Conservation (phyloP, 2,329 filamentous ascomycete genomes). For the Simplicillium aogashimaense region DNA sequence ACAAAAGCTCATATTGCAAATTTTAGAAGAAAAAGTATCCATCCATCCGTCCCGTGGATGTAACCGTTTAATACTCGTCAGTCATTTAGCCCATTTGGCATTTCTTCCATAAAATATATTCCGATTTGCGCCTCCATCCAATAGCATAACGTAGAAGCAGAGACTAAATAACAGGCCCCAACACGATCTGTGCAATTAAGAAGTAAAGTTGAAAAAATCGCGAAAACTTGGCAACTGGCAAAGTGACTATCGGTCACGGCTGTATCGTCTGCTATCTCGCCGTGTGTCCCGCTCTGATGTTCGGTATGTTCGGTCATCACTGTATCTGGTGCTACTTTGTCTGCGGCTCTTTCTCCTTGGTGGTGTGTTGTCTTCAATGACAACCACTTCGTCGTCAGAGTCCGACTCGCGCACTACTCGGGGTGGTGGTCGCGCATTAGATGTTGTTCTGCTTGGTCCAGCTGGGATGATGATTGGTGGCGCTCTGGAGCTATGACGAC, state of each 20-base stretch:
- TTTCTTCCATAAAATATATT: too few species aligned
- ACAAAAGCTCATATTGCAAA: too few species aligned
- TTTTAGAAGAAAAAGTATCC: too few species aligned
- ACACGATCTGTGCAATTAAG: too few species aligned
- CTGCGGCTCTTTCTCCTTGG: conserved; percentile 12
- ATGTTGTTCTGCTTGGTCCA: neutral
- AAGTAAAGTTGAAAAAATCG: too few species aligned
- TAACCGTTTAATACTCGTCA: too few species aligned
- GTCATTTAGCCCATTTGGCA: too few species aligned
- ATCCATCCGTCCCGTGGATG: too few species aligned
- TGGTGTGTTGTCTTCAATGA: conserved; percentile 23
- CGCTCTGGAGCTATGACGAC: conserved; percentile 6
- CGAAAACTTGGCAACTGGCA: too few species aligned
- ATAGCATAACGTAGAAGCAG: too few species aligned
- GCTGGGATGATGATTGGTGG: conserved; percentile 2
- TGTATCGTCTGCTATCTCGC: neutral
- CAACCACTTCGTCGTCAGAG: conserved; percentile 27
- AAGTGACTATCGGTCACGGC: neutral
- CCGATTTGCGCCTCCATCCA: too few species aligned
- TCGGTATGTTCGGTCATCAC: neutral
- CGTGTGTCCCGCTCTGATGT: neutral
- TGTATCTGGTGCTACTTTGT: neutral
- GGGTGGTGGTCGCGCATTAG: conserved; percentile 12
- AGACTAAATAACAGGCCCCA: too few species aligned
- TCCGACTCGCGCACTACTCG: conserved; percentile 14